phyloP scores from a whole-genome alignment of 176 grass and related monocot genomes.

The Hyparrhenia diplandra region DNA sequence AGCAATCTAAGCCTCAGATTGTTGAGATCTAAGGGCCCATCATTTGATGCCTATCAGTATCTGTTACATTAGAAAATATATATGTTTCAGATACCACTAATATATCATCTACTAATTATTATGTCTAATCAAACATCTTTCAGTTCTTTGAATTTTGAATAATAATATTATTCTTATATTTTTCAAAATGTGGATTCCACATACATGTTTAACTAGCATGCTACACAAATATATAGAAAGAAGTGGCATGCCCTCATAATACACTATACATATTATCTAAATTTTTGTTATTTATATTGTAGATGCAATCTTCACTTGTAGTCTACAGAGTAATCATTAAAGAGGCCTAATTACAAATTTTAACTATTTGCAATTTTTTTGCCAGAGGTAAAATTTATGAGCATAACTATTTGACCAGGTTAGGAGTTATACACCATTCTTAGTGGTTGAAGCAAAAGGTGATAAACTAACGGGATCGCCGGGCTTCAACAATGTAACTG shows the following conservation, averaged over 20 bases:
- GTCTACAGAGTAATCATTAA: background rate
- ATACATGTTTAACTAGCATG: background rate
- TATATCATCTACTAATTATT: background rate
- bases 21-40: background rate
- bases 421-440: slow-evolving; percentile 70
- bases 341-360: background rate
- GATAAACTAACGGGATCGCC: slow-evolving; percentile 91
- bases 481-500: slow-evolving; percentile 86
- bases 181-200: background rate
- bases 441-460: slow-evolving; percentile 82
- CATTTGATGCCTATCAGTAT: background rate
- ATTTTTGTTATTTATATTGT: background rate
- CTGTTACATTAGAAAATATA: background rate
- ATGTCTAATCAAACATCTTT: background rate
- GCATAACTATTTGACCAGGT: slow-evolving; percentile 45
- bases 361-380: background rate
- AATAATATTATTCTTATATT: background rate
- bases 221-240: background rate
- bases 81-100: background rate
- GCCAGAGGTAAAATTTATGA: slow-evolving; percentile 6
- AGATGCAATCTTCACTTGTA: background rate
- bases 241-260: background rate
- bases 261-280: background rate
- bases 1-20: background rate
- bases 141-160: background rate